A percentile compares a stretch with the other conserved stretches of the same genome.
Evolutionary conservation across 148 eudicot species (phyloP).

Genomic region (Vaccinium myrtillus): DNA sequence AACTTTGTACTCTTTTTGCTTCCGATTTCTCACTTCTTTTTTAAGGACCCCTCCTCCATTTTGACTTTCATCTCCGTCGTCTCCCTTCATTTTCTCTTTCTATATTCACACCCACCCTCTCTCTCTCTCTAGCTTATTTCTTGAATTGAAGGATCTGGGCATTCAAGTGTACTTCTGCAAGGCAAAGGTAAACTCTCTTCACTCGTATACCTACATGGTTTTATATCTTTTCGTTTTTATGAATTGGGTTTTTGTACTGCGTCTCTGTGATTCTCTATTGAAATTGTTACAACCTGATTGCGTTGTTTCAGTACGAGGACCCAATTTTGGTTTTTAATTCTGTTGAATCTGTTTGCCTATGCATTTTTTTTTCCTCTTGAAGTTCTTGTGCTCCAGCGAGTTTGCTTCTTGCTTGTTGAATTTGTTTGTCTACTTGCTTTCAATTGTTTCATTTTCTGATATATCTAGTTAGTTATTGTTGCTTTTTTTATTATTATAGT

Average conservation of each 20-base stretch:
- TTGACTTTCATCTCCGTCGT: background rate
- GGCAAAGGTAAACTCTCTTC: background rate
- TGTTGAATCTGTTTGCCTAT: background rate
- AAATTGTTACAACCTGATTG: background rate
- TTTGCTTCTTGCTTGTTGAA: background rate
- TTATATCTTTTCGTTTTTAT: background rate
- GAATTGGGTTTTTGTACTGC: conserved; percentile 4
- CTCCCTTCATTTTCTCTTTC: background rate
- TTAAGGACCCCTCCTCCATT: background rate
- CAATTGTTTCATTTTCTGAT: background rate
- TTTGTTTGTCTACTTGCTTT: background rate
- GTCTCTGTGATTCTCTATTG: conserved; percentile 3
- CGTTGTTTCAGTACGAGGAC: background rate
- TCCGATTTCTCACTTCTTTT: background rate
- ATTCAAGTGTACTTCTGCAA: background rate
- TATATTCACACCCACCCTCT: background rate
- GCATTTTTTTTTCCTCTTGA: background rate
- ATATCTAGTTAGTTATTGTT: background rate
- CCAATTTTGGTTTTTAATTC: background rate
- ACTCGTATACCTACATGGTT: background rate
- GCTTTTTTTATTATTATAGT: background rate
- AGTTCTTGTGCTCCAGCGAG: background rate
- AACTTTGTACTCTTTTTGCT: background rate
- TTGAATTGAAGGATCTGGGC: conserved; percentile 13
- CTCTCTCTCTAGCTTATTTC: background rate